phyloP scores from a whole-genome alignment of 805 yeast genomes.

The Monosporozyma unispora region DNA sequence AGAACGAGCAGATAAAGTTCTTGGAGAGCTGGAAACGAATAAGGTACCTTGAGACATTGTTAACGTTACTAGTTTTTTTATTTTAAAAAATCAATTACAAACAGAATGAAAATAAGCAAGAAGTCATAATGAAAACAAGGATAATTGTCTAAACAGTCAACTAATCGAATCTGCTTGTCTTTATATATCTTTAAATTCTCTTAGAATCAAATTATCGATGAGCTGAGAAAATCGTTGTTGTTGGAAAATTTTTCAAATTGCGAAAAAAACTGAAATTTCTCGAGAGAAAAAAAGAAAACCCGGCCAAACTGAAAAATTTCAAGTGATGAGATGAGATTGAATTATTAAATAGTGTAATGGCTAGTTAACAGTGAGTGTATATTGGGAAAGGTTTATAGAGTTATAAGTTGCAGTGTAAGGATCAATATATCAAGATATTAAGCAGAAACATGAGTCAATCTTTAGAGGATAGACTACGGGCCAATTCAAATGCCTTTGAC shows the following conservation, averaged over 20 bases:
- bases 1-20: slow-evolving; percentile 31
- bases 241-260: not conserved
- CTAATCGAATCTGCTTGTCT: not conserved
- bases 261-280: no score
- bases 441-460: slow-evolving; percentile 42
- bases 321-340: slow-evolving; percentile 4
- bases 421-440: not conserved
- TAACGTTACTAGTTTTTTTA: slow-evolving; percentile 2
- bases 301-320: slow-evolving; percentile 1
- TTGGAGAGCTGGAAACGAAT: slow-evolving; percentile 32
- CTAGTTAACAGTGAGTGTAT: no score
- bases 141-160: not conserved
- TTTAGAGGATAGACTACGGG: slow-evolving; percentile 66
- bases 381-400: no score
- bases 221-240: not conserved
- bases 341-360: not conserved
- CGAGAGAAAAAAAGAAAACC: not conserved
- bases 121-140: not conserved
- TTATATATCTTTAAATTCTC: no score
- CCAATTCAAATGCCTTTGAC: slow-evolving; percentile 74
- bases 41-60: slow-evolving; percentile 65
- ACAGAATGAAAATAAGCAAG: not conserved
- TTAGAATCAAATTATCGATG: not conserved
- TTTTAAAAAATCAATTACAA: not conserved
- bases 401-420: no score